Conservation (phyloP, 2,329 filamentous ascomycete genomes). For the Metarhizium sp. region DNA sequence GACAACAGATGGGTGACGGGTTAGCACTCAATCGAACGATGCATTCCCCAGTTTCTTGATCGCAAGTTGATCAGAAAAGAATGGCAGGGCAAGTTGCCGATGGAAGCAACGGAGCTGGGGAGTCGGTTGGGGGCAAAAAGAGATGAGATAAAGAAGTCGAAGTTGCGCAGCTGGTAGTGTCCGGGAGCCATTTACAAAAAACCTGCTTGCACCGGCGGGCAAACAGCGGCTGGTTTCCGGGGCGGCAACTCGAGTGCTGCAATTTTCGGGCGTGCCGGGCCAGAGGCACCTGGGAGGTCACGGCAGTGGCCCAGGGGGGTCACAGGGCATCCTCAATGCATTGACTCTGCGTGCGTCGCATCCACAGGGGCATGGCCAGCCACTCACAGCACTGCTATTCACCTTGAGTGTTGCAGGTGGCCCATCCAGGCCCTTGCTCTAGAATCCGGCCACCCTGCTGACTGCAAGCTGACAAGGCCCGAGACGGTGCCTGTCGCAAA, state of each 20-base stretch:
- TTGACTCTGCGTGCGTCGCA: not conserved
- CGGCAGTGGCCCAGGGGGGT: constrained; percentile 3
- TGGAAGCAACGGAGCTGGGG: constrained; percentile 8
- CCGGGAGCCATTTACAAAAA: constrained; percentile 1
- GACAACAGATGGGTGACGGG: constrained; percentile 4
- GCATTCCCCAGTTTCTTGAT: constrained; percentile 24
- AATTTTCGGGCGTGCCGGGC: not conserved
- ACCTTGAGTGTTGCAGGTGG: not conserved
- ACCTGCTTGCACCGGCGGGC: not conserved
- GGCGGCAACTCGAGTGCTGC: not conserved
- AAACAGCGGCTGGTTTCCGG: constrained; percentile 1
- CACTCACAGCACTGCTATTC: constrained; percentile 10
- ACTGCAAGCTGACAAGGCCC: not conserved
- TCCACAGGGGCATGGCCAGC: constrained; percentile 10
- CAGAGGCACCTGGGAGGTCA: not conserved
- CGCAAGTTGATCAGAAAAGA: constrained; percentile 25
- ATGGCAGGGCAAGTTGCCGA: constrained; percentile 38
- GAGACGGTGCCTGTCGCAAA: constrained; percentile 2
- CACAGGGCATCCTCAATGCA: not conserved
- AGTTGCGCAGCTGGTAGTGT: not conserved
- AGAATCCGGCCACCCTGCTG: constrained; percentile 1
- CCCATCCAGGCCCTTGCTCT: not conserved
- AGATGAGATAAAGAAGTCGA: constrained; percentile 1
- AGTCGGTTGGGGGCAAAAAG: constrained; percentile 6
- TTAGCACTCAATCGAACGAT: constrained; percentile 13